Conservation (phyloP, 805 yeast genomes). For the Brettanomyces custersianus region DNA sequence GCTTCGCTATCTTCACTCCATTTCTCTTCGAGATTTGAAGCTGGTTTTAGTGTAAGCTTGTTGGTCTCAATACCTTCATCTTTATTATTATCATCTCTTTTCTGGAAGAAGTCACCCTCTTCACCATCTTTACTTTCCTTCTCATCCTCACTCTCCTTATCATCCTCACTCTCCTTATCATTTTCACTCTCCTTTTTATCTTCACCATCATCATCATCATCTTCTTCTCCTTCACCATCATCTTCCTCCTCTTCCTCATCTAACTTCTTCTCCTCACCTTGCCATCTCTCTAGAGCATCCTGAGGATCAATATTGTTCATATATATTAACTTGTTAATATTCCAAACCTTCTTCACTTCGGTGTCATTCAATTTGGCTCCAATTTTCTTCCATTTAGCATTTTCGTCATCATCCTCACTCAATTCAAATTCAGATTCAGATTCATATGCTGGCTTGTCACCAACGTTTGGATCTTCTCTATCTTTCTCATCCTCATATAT, state of each 20-base stretch:
- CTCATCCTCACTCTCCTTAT: slow-evolving; percentile 22
- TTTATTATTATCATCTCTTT: slow-evolving; percentile 30
- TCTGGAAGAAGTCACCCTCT: slow-evolving; percentile 47
- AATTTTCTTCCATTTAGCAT: slow-evolving; percentile 32
- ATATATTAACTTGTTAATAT: slow-evolving; percentile 73
- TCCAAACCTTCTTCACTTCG: slow-evolving; percentile 52
- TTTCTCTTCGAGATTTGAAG: slow-evolving; percentile 36
- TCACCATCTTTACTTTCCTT: slow-evolving; percentile 36
- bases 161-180: slow-evolving; percentile 28
- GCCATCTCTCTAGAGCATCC: slow-evolving; percentile 70
- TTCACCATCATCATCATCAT: slow-evolving; percentile 19
- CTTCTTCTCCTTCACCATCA: slow-evolving; percentile 28
- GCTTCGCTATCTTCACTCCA: slow-evolving; percentile 32
- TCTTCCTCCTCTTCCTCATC: slow-evolving; percentile 22
- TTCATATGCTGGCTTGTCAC: slow-evolving; percentile 33
- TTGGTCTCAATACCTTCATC: slow-evolving; percentile 33
- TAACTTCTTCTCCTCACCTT: slow-evolving; percentile 37
- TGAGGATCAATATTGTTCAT: slow-evolving; percentile 67
- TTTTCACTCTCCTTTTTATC: slow-evolving; percentile 21
- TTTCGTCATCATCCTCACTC: slow-evolving; percentile 28
- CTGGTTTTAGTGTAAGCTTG: slow-evolving; percentile 1
- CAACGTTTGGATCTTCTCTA: slow-evolving; percentile 37
- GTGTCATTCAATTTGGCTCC: slow-evolving; percentile 58
- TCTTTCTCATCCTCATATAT: slow-evolving; percentile 40
- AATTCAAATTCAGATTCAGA: slow-evolving; percentile 43